These are phyloP conservation scores for Solanum habrochaites DNA, from an alignment of 257 asterid genomes.

Conservation along the genomic window DNA sequence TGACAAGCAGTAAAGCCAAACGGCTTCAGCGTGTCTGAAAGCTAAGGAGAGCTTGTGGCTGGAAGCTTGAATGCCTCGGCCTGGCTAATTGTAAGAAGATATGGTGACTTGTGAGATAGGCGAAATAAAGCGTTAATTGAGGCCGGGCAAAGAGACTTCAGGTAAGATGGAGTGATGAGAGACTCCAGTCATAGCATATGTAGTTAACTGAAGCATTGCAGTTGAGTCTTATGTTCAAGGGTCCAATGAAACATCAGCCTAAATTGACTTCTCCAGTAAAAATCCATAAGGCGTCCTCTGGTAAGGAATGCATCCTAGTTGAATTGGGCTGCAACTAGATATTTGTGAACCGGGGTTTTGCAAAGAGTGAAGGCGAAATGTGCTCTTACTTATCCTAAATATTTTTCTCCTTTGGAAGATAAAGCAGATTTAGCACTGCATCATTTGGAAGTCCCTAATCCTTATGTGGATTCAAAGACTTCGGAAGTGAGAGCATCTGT, in stretches of 20 bases:
- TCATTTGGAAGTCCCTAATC: slow-evolving; percentile 11
- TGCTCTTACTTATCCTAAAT: slow-evolving; percentile 41
- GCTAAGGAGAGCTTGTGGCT: slow-evolving; percentile 3
- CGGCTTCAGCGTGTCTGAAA: slow-evolving; percentile 13
- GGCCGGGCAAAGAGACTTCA: slow-evolving; percentile 95
- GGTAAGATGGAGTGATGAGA: slow-evolving; percentile 60
- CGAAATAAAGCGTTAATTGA: slow-evolving; percentile 40
- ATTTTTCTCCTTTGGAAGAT: slow-evolving; percentile 12
- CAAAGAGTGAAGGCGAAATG: slow-evolving; percentile 41
- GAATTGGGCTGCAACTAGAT: slow-evolving; percentile 72
- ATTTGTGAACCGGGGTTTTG: slow-evolving; percentile 88
- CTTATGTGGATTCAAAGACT: slow-evolving; percentile 2
- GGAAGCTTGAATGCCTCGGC: slow-evolving; percentile 10
- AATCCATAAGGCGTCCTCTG: slow-evolving; percentile 48
- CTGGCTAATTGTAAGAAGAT: slow-evolving; percentile 14
- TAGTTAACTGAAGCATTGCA: slow-evolving; percentile 57
- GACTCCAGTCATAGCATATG: slow-evolving; percentile 32
- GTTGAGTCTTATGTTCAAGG: slow-evolving; percentile 42
- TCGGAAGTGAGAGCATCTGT: slow-evolving; percentile 13
- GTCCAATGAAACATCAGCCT: slow-evolving; percentile 54
- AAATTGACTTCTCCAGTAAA: slow-evolving; percentile 62
- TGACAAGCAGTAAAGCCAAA: slow-evolving; percentile 32
- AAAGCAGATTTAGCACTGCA: slow-evolving; percentile 3
- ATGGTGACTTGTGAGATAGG: slow-evolving; percentile 28
- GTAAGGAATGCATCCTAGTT: slow-evolving; percentile 61